Conservation (phyloP, 345 rosid genomes). For the Acer yangbiense region DNA sequence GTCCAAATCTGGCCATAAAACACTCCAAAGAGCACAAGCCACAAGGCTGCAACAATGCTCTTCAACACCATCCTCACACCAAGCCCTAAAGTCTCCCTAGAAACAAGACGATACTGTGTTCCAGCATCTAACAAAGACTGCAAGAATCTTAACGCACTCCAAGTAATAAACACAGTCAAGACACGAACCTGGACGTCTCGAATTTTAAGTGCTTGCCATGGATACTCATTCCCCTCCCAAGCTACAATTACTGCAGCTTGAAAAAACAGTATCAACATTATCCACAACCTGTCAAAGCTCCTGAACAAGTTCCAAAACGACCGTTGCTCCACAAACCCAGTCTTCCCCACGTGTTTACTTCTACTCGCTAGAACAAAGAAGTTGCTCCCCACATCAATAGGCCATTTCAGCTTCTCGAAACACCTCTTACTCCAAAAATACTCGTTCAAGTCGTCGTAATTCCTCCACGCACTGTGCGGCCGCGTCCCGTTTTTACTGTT, state of each 20-base stretch:
- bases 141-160: conserved; percentile 83
- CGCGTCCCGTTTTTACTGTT: conserved; percentile 85
- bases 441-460: conserved; percentile 93
- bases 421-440: conserved; percentile 95
- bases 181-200: conserved; percentile 66
- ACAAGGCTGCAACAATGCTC: conserved; percentile 60
- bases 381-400: conserved; percentile 68
- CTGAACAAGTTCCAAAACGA: conserved; percentile 82
- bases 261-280: conserved; percentile 70
- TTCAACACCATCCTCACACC: conserved; percentile 85
- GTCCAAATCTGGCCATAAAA: conserved; percentile 76
- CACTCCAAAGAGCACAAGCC: conserved; percentile 68
- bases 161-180: conserved; percentile 74
- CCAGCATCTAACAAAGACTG: conserved; percentile 78
- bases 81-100: conserved; percentile 71
- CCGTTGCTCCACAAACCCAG: conserved; percentile 95
- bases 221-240: conserved; percentile 54
- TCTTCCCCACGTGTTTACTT: conserved; percentile 79
- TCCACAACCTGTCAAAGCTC: conserved; percentile 93
- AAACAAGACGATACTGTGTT: conserved; percentile 65
- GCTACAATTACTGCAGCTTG: conserved; percentile 85
- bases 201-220: conserved; percentile 58
- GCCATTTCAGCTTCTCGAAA: conserved; percentile 87
- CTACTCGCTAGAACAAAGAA: conserved; percentile 63
- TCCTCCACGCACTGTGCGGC: conserved; percentile 94